Base-by-base conservation (phyloP, 108 stramenopile species). In the Stephanodiscus triporus region DNA sequence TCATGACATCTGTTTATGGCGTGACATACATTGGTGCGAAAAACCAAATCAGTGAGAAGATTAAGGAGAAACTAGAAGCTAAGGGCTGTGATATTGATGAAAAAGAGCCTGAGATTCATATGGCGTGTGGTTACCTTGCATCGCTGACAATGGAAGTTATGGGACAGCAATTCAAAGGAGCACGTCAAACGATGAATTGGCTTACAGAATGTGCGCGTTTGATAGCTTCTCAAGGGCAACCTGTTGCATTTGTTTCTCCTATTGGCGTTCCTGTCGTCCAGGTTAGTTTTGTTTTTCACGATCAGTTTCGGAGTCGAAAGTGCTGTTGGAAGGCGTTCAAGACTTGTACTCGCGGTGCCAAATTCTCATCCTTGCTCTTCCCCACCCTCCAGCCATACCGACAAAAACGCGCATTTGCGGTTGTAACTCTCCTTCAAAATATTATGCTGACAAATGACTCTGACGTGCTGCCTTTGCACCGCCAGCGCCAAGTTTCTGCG, bases 1-100 rank as follows among this genome's bases (percentile, higher is more conserved):
- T 99, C n/a, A 99, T 99, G 99, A 99, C 99, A 38, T 95, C 93
- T 54, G 99, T 99, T 9, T 99, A 99, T 68, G 99, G 99, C 30
- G 99, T 99, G 16, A 99, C 99, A 0, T 98, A 88, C 69, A 93
- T 98, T 47, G 99, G 99, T 13, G 99, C 99, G 4, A 85, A 93
- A 29, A 84, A 91, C 36, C 99, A 99, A 88, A 97, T 99, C 38
- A 89, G 87, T 66, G 92, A 93, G 69, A 93, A 92, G 76, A 91
- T 93, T 24, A 70, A 91, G 62, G 89, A 92, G 62, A 92, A 92
- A 80, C 76, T 95, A 36, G 87, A 91, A 82, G 89, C 77, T 36
- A 83, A 81, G 45, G 93, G 93, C 16, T 56, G 77, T 63, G 93
- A 94, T 57, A 83, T 95, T 62, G 91, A 93, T 68, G 92, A 91